Base-by-base conservation (phyloP, 2,329 filamentous ascomycete species). In the Hypoxylon sp. region DNA sequence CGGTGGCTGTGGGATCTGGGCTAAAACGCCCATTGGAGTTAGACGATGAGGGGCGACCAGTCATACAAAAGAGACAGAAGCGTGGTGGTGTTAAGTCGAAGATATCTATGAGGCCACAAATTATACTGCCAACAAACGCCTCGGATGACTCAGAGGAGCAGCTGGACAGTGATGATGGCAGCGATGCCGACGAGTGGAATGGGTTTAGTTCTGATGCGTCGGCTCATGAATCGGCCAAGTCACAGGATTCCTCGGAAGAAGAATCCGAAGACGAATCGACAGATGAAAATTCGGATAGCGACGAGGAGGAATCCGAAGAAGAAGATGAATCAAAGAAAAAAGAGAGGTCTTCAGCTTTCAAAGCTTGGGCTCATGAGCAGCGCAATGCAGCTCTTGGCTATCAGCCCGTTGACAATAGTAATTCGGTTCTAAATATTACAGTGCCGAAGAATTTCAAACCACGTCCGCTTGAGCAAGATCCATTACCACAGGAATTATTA, bases 311-410 rank as follows among this genome's bases (percentile, higher is more conserved):
- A 21, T 77, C 78, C 9, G 74, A 75, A 4, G 74, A 77, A 3
- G 71, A 75, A 2, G 74, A 72, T 10, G 72, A 59, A 21, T 57
- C 67, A 78, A 80, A 5, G 58, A 79, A 71, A 71, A 82, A 78
- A 74, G 76, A 80, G 68, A 79, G 81, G 62, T 82, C 82, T 45
- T 89, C 87, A 1, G 93, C 93, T 0, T 99, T 99, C 85, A 98
- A 98, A 79, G 87, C 91, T 2, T 99, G 96, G 96, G 96, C 96
- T 19, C 89, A 90, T 30, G 89, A 93, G 73, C 91, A 96, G 79
- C 88, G 94, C 63, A 97, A 98, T 74, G 88, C 95, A 73, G 91
- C 92, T 3, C 83, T 97, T 32, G 94, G 94, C 0, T 90, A 87
- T 72, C 72, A 85, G 63, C 82, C 86, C 2, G 79, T 80, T 38